Conservation (phyloP, 75 land plant genomes). For the Isoetes taiwanensis region DNA sequence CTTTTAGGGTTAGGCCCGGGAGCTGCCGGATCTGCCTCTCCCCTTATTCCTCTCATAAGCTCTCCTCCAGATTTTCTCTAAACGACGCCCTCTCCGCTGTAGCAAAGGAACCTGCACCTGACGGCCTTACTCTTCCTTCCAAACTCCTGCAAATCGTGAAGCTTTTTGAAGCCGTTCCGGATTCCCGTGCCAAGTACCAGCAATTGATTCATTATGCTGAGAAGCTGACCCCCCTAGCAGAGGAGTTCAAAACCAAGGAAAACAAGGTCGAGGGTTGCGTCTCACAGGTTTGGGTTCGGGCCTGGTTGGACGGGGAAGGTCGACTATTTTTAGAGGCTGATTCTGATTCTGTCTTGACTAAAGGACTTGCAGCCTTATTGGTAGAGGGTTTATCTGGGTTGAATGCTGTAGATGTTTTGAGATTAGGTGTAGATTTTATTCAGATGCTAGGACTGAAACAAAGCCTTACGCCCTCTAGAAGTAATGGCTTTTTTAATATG, state of each 20-base stretch:
- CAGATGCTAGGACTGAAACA: constrained; percentile 62
- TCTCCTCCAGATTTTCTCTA: too few species aligned
- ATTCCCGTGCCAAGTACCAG: constrained; percentile 66
- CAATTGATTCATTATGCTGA: constrained; percentile 66
- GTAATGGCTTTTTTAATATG: constrained; percentile 90
- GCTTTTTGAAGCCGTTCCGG: constrained; percentile 48
- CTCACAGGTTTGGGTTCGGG: constrained; percentile 93
- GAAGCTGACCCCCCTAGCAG: constrained; percentile 37
- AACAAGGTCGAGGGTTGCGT: constrained; percentile 85
- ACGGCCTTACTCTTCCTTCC: constrained; percentile 22
- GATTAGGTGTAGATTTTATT: constrained; percentile 53
- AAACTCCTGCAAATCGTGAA: constrained; percentile 53
- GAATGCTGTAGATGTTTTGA: constrained; percentile 34
- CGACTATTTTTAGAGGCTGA: constrained; percentile 63
- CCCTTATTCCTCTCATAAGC: too few species aligned
- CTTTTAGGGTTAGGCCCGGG: too few species aligned
- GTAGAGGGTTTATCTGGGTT: constrained; percentile 60
- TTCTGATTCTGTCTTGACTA: constrained; percentile 68
- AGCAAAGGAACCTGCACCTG: too few species aligned
- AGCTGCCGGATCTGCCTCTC: too few species aligned
- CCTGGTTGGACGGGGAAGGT: constrained; percentile 30
- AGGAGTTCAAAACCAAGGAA: constrained; percentile 31
- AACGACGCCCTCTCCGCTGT: too few species aligned
- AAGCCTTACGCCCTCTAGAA: constrained; percentile 72
- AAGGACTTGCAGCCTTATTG: constrained; percentile 79